Base-by-base conservation (phyloP, 495 filamentous ascomycete genomes). In the Usnea hakonensis region DNA sequence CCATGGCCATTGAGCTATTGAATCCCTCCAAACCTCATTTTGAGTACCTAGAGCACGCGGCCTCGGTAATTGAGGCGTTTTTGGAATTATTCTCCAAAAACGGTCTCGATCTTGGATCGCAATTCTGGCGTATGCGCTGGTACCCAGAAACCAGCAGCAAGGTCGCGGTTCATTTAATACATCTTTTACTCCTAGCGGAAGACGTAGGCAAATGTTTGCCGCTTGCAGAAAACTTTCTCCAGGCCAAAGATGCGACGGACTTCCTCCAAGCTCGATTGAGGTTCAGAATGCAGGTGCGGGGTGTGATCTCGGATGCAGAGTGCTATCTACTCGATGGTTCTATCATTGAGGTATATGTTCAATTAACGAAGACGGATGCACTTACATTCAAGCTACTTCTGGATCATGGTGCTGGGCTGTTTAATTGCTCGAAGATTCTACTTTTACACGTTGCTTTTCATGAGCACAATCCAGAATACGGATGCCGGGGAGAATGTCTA, bases 1-100 rank as follows among this genome's bases (percentile, higher is more conserved):
- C 17, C n/a, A 43, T 62, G n/a, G 59, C 48, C n/a, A 37, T 62
- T 38, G 28, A 54, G 32, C 59, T 62, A 14, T 62, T 62, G 11
- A 32, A 62, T 55, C 59, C 59, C 5, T 53, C 46, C 19, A 35
- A 36, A 21, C 26, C 59, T 28, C 48, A 54, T 1, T 62, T 44
- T 26, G 32, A 11, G 32, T 33, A 5, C 30, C 21, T 62, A 2
- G 16, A 36, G 17, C n/a, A 21, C 35, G 33, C 32, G 53, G 23
- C 41, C 13, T 14, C 26, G 21, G 3, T 2, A 9, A 36, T 61
- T 52, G 41, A 33, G 11, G n/a, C 4, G 9, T 28, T 21, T 26
- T 30, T 26, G 10, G 6, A 17, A 53, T 61, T 35, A 2, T 52
- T 61, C 2, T 54, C 44, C n/a, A 11, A 11, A 37, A 28, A 50